Evolutionary conservation across 2,329 filamentous ascomycete species (phyloP), one percentile per base, ranked within the genome.

Genomic region (Fusarium sp.): DNA sequence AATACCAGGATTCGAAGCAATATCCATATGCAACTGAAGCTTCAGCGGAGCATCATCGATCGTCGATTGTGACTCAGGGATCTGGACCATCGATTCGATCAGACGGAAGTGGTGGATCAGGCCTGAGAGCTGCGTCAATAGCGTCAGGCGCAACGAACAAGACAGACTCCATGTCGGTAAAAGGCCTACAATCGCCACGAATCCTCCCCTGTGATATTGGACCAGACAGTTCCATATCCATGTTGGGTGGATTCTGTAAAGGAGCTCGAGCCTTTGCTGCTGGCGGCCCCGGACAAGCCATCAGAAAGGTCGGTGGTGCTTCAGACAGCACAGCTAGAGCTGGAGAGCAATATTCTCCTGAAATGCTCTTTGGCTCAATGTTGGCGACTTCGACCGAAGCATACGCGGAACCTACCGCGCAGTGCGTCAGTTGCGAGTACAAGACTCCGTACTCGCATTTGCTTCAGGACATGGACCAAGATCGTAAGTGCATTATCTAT

Each of bases 211-310:
- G 60, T 17, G 59, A 38, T 10, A 62, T 85, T 29, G 80, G 82
- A 0, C 69, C 80, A 0, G 77, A 79, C 17, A 84, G 82, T 70
- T 83, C 80, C 3, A 80, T 84, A 36, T 76, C 80, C 51, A 75
- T 76, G 31, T 67, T 82, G 20, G 80, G 79, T 11, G 82, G 84
- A 0, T 81, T 85, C 56, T 86, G 84, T 70, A 67, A 79, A 8
- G 84, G 84, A 2, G 83, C 84, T 8, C 78, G 78, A n/a, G 75
- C 72, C 5, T 85, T 83, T 70, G 76, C 79, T 16, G 65, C 77
- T 6, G 81, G 79, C 8, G 81, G 81, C 0, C 80, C 82, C 51
- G 80, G 80, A 73, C 78, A 76, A 31, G 83, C 83, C 33, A 81
- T 84, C 46, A 80, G 80, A 58, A 74, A 80, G 67, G 75, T 73